Base-by-base conservation (phyloP, 2,329 filamentous ascomycete genomes). In the Aspergillus piperis region DNA sequence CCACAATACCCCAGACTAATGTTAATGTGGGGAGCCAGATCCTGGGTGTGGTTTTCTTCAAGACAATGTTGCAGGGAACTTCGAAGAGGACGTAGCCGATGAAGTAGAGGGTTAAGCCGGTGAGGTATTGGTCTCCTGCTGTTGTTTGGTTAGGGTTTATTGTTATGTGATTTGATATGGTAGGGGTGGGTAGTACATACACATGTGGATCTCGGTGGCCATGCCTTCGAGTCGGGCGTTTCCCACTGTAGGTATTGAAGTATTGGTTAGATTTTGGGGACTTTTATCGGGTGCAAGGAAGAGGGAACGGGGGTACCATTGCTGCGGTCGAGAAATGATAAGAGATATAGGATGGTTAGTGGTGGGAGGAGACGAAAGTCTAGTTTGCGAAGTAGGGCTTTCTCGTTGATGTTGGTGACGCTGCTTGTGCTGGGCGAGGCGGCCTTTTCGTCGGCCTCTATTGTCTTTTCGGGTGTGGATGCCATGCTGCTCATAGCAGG, bases 1-100 rank as follows among this genome's bases (percentile, higher is more conserved):
- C 80, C 54, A 84, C 76, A 27, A 83, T 72, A 2, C 82, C 83
- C 77, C 82, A 84, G 32, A 71, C 41, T 13, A 83, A 68, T 56
- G 80, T 82, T 13, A 78, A 65, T 0, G 75, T 77, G 0, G 77
- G 75, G 1, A 78, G 68, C 75, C 75, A 78, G 21, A 73, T 68
- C 4, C 72, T 72, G 0, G 77, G 76, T 0, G 72, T 75, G 2
- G 75, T 75, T 53, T 66, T 68, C 49, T 77, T 79, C 7, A 79
- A 62, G n/a, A 77, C 62, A 13, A 78, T 72, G 56, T 81, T 80
- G 65, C 73, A 75, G 2, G 78, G 78, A 7, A 80, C 70, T 54
- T 79, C 75, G 51, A 77, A 77, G 2, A 75, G 58, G 5, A 76
- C 73, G 54, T 77, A 78, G 13, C 72, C 73, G 39, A 77, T 66